Base-by-base conservation (phyloP, 1,284 basidiomycete genomes). In the Sanghuangporus sanghuang region DNA sequence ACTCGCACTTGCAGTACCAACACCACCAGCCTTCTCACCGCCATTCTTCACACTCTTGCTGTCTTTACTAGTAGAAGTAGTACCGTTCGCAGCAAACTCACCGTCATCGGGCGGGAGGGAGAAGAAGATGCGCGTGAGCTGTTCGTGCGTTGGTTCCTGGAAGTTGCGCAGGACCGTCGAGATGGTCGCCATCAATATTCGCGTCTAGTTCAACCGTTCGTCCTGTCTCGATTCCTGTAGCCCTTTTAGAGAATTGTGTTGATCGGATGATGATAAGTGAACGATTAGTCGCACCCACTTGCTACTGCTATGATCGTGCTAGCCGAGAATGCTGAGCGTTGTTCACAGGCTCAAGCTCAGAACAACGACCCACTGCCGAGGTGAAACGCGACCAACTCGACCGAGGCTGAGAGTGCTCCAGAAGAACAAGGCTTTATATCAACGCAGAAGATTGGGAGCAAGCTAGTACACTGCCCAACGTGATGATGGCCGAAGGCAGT, bases 81-180 rank as follows among this genome's bases (percentile, higher is more conserved):
- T 18, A 18, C 42, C 60, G 57, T 52, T 65, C 44, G 56, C 55
- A 61, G 63, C 59, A 21, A 65, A 69, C 36, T 50, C 59, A n/a
- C 62, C 57, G 46, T 64, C 64, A 39, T 67, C 69, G n/a, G 72
- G 67, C 7, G 93, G 92, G 48, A 94, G 79, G 27, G 93, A 90
- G 79, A 95, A 96, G 82, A 90, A 93, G 65, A 92, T 84, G 66
- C 92, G 80, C 8, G 86, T 87, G 59, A 88, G 77, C 73, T 96
- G 87, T 66, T 95, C 92, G 75, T 87, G 93, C 6, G 89, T 89
- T 57, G 93, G 93, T 75, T 96, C 94, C 78, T 92, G 92, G 82
- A 95, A 94, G 71, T 90, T 86, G 65, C 93, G 87, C 56, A 96
- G 84, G 67, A 93, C 89, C 4, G 93, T 90, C 57, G 88, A 90